Conservation (phyloP, 176 grass and related monocot species). For the Poa pratensis region DNA sequence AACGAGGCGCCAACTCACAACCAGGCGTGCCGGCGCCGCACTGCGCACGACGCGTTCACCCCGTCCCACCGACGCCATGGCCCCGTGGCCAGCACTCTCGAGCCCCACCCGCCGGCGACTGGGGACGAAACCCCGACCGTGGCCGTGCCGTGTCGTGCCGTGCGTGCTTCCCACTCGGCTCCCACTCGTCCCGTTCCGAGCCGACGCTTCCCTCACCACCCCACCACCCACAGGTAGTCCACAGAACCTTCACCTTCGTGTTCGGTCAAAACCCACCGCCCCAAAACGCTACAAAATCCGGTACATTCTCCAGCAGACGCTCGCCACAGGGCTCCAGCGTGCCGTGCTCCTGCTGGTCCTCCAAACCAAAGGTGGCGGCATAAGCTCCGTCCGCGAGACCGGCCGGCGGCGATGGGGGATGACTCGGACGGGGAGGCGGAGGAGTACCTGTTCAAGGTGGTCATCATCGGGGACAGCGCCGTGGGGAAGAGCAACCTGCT, state of each 20-base stretch:
- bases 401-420: conserved; percentile 40
- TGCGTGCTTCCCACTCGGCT: conserved; percentile 29
- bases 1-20: conserved; percentile 39
- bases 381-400: background rate
- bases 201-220: conserved; percentile 30
- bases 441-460: conserved; percentile 82
- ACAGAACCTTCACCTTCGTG: conserved; percentile 10
- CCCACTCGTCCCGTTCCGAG: background rate
- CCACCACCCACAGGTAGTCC: background rate
- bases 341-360: background rate
- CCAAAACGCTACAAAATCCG: conserved; percentile 26
- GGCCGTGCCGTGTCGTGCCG: background rate
- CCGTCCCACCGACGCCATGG: conserved; percentile 30
- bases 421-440: conserved; percentile 65
- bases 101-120: background rate
- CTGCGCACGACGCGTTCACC: background rate
- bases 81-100: background rate
- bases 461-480: conserved; percentile 72
- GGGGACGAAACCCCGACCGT: background rate
- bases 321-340: background rate
- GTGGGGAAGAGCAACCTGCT: conserved; percentile 75
- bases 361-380: background rate
- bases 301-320: conserved; percentile 15
- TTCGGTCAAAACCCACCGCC: conserved; percentile 49
- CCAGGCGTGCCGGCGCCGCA: background rate